Evolutionary conservation across 352 stramenopile genomes (phyloP).

Genomic region (Phytophthora agathidicida): DNA sequence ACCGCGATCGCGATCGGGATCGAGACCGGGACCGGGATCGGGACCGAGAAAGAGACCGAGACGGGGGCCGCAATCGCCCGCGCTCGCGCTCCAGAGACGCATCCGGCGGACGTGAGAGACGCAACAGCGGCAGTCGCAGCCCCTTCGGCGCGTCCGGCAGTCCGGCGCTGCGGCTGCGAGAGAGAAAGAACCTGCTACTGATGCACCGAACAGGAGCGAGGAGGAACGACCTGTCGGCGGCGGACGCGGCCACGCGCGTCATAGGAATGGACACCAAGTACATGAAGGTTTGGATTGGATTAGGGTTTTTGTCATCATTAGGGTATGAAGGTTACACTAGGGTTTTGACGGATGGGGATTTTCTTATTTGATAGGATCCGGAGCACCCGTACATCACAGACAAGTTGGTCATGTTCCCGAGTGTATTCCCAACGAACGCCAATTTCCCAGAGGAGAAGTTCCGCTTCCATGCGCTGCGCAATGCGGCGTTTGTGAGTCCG

Average conservation of each 20-base stretch:
- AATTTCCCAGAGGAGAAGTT: slow-evolving; percentile 86
- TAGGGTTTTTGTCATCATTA: not conserved
- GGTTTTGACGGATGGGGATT: not conserved
- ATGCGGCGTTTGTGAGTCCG: slow-evolving; percentile 77
- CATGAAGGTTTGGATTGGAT: slow-evolving; percentile 59
- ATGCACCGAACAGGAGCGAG: slow-evolving; percentile 74
- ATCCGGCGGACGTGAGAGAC: slow-evolving; percentile 22
- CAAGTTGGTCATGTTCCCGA: slow-evolving; percentile 68
- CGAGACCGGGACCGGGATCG: slow-evolving; percentile 42
- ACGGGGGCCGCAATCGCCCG: slow-evolving; percentile 37
- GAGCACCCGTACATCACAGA: slow-evolving; percentile 71
- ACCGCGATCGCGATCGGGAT: slow-evolving; percentile 39
- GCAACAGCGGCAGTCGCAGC: slow-evolving; percentile 36
- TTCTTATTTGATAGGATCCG: slow-evolving; percentile 46
- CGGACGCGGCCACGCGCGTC: slow-evolving; percentile 59
- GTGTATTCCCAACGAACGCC: slow-evolving; percentile 77
- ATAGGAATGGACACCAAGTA: slow-evolving; percentile 74
- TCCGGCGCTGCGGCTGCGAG: slow-evolving; percentile 57
- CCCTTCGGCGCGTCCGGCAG: slow-evolving; percentile 56
- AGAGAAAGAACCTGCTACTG: slow-evolving; percentile 74
- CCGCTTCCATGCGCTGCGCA: slow-evolving; percentile 71
- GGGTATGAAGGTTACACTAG: not conserved
- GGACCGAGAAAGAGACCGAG: slow-evolving; percentile 32
- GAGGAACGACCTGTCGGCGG: slow-evolving; percentile 48
- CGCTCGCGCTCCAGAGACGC: slow-evolving; percentile 53